A percentile compares a stretch with the other conserved stretches of the same genome.
Evolutionary conservation across 2,329 filamentous ascomycete species (phyloP).

Genomic region (Chrysoporthe deuterocubensis): DNA sequence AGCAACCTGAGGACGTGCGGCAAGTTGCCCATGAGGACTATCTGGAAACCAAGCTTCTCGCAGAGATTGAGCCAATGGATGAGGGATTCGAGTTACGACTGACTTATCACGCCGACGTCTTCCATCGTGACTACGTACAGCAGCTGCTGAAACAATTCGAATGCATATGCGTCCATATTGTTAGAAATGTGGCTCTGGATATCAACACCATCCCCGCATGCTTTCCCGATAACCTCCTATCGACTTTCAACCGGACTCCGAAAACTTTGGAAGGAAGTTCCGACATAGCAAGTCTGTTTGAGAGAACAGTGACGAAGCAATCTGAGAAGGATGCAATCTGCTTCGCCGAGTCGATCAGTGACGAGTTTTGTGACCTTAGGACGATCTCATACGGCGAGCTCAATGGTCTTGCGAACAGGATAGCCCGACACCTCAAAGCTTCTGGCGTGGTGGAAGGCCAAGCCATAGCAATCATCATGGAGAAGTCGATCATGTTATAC

Average conservation of each 20-base stretch:
- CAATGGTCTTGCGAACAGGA: conserved; percentile 64
- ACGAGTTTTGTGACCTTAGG: conserved; percentile 40
- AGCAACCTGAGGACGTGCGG: conserved; percentile 43
- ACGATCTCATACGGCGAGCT: conserved; percentile 67
- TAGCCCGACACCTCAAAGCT: conserved; percentile 60
- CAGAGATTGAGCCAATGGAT: conserved; percentile 72
- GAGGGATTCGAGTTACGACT: conserved; percentile 47
- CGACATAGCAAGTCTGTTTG: conserved; percentile 58
- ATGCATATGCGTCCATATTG: conserved; percentile 44
- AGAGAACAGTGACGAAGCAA: conserved; percentile 50
- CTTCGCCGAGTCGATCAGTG: conserved; percentile 58
- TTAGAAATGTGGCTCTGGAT: conserved; percentile 34
- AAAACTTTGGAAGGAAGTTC: conserved; percentile 40
- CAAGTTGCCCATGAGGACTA: conserved; percentile 69
- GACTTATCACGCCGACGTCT: conserved; percentile 51
- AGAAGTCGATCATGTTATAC: conserved; percentile 77
- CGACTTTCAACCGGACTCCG: conserved; percentile 52
- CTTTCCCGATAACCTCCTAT: conserved; percentile 45
- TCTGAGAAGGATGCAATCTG: conserved; percentile 65
- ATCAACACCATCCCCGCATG: conserved; percentile 33
- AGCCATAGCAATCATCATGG: conserved; percentile 74
- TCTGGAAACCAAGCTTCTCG: conserved; percentile 74
- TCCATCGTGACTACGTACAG: conserved; percentile 60
- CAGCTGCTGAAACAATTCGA: conserved; percentile 66
- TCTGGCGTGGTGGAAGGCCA: conserved; percentile 54